A percentile compares a stretch with the other conserved stretches of the same genome.
Evolutionary conservation across 768 basidiomycete genomes (phyloP).

Genomic region (Termitomyces sp.): DNA sequence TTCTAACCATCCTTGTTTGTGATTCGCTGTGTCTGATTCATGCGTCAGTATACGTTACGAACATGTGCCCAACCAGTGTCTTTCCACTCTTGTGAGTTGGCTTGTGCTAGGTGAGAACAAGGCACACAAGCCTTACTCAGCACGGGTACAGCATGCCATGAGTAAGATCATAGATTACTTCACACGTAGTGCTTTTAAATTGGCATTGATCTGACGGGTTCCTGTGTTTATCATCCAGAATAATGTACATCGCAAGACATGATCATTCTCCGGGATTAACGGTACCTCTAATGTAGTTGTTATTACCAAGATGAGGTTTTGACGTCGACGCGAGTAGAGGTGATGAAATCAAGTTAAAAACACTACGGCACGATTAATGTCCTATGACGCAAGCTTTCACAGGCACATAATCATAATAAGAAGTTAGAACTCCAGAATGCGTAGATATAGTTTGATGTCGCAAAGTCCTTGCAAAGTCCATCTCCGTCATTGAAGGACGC

Average conservation of each 20-base stretch:
- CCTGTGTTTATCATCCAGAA: background rate
- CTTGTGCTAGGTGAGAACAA: background rate
- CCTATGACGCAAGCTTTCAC: background rate
- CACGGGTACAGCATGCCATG: background rate
- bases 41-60: slow-evolving; percentile 11
- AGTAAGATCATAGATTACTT: background rate
- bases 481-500: background rate
- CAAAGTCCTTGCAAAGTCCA: background rate
- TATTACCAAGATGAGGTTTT: background rate
- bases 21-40: slow-evolving; percentile 9
- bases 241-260: background rate
- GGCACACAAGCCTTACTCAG: background rate
- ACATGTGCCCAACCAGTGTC: background rate
- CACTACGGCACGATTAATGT: background rate
- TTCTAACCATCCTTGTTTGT: slow-evolving; percentile 1
- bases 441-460: background rate
- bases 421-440: too few species aligned
- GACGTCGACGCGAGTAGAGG: background rate
- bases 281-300: background rate
- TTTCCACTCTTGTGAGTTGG: too few species aligned
- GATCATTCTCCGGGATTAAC: background rate
- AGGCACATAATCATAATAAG: background rate
- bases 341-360: background rate
- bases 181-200: background rate
- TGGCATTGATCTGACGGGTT: background rate